Base-by-base conservation (phyloP, 2,329 filamentous ascomycete species). In the Blastomyces percursus region DNA sequence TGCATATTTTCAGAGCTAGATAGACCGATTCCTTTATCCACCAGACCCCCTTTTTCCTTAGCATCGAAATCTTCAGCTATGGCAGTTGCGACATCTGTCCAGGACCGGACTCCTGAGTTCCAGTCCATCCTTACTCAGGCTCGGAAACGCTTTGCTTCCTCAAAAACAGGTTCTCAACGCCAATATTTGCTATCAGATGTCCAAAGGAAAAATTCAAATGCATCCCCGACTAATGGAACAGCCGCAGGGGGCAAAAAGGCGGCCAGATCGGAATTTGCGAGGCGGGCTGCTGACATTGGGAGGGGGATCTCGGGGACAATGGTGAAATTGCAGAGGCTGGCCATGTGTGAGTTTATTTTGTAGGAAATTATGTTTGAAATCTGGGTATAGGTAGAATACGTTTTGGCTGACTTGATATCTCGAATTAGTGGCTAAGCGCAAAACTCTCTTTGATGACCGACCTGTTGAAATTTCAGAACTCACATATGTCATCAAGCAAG, bases 401-500 rank as follows among this genome's bases (percentile, higher is more conserved):
- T 24, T 38, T 44, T 30, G 32, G 52, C 24, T 61, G 50, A 54
- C 38, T 44, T 8, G 11, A 6, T 32, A 21, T 44, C 27, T n/a
- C 38, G 61, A 27, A 12, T 46, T 60, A 89, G 86, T 99, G 73
- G 94, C 94, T n/a, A 93, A 91, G 76, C 86, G 93, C 71, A 95
- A 96, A 77, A 96, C 94, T 11, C 86, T 99, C 52, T 99, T 99
- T 74, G 94, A 99, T 75, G 94, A 99, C 78, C 86, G 90, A 73
- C 91, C 94, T 0, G 90, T 96, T 62, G 94, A 99, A 77, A 96
- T 97, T 75, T 94, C 94, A 75, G 91, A 97, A 76, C 85, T 96
- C 74, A 96, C 92, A 8, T 96, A 92, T 72, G 89, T 97, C 72
- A 96, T 97, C 81, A 97, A 97, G 79, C 93, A 97, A 80, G 93